Evolutionary conservation across 2,329 filamentous ascomycete species (phyloP).

Genomic region (Colletotrichum chrysophilum): DNA sequence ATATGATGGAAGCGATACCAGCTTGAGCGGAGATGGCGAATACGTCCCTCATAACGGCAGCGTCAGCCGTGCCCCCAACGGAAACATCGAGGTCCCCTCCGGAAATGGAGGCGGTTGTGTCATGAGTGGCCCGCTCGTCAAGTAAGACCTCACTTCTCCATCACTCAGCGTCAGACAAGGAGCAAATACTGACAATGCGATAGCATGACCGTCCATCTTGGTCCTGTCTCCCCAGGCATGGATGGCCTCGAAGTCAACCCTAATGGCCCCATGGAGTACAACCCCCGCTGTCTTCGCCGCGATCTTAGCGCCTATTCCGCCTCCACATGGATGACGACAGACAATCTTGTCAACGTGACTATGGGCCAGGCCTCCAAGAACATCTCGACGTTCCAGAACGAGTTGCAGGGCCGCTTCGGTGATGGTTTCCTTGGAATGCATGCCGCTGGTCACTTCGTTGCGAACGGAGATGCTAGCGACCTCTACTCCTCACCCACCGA

Average conservation of each 20-base stretch:
- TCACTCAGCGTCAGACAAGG: neutral
- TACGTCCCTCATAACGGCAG: constrained; percentile 29
- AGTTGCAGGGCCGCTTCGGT: constrained; percentile 33
- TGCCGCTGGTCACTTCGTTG: constrained; percentile 33
- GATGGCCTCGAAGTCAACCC: neutral
- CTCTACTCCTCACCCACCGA: constrained; percentile 28
- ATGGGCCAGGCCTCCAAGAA: constrained; percentile 19
- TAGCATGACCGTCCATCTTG: constrained; percentile 31
- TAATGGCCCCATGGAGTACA: constrained; percentile 23
- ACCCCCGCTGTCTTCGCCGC: constrained; percentile 35
- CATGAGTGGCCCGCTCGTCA: constrained; percentile 33
- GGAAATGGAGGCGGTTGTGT: constrained; percentile 41
- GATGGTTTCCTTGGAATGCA: constrained; percentile 29
- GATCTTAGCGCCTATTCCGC: constrained; percentile 29
- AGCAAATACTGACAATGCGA: constrained; percentile 12
- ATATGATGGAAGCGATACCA: constrained; percentile 43
- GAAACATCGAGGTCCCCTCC: constrained; percentile 34
- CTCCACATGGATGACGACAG: constrained; percentile 23
- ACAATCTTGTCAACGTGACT: constrained; percentile 29
- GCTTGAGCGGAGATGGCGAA: constrained; percentile 43
- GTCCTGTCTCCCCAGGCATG: constrained; percentile 29
- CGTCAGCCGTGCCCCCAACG: constrained; percentile 20
- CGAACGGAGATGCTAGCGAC: constrained; percentile 29
- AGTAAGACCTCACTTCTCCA: neutral
- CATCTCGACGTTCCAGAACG: constrained; percentile 31